phyloP scores from a whole-genome alignment of 768 basidiomycete species.

The Leccinum obscurum region DNA sequence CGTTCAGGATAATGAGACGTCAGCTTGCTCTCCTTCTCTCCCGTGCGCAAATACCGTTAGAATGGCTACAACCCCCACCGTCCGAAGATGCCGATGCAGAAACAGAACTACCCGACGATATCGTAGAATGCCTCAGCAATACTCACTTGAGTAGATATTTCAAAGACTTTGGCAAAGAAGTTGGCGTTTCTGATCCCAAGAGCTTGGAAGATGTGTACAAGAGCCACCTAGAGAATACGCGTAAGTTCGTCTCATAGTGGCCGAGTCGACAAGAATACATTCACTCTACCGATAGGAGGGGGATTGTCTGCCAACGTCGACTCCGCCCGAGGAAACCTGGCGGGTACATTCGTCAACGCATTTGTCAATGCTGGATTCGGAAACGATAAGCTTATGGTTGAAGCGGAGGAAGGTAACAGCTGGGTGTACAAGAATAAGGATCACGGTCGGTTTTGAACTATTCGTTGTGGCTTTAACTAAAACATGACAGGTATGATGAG shows the following conservation, averaged over 20 bases:
- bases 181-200: slow-evolving; percentile 87
- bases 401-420: slow-evolving; percentile 92
- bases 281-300: slow-evolving; percentile 44
- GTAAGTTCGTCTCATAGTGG: slow-evolving; percentile 41
- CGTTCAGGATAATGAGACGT: slow-evolving; percentile 77
- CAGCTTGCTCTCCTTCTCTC: slow-evolving; percentile 95
- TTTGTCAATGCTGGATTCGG: slow-evolving; percentile 99
- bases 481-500: slow-evolving; percentile 80
- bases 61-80: slow-evolving; percentile 74
- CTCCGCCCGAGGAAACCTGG: slow-evolving; percentile 91
- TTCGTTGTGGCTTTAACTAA: slow-evolving; percentile 4
- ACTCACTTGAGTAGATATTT: slow-evolving; percentile 81
- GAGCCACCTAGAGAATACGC: slow-evolving; percentile 87
- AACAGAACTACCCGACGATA: slow-evolving; percentile 74
- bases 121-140: slow-evolving; percentile 86
- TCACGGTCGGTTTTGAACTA: slow-evolving; percentile 59
- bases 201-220: slow-evolving; percentile 98
- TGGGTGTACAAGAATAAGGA: slow-evolving; percentile 99
- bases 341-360: slow-evolving; percentile 97
- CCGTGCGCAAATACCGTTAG: slow-evolving; percentile 85
- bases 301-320: slow-evolving; percentile 77
- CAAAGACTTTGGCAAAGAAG: slow-evolving; percentile 89
- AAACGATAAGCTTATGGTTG: slow-evolving; percentile 98
- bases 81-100: slow-evolving; percentile 53
- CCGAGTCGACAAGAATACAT: not conserved